Conservation (phyloP, 2,329 filamentous ascomycete species). For the Thielaviopsis populi region DNA sequence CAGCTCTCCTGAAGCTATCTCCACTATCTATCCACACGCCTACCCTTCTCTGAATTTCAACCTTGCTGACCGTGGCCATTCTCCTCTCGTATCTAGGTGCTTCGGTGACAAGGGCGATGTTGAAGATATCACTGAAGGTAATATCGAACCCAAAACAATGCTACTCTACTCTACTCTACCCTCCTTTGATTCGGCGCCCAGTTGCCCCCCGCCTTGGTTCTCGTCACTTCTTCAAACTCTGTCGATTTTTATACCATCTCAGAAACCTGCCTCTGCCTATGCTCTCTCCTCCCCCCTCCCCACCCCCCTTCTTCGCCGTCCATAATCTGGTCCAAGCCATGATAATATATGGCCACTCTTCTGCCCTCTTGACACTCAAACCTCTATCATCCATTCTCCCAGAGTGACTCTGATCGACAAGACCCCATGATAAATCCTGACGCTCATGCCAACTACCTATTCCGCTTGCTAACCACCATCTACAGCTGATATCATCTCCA, state of each 20-base stretch:
- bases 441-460: neutral
- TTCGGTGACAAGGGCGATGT: slow-evolving; percentile 99
- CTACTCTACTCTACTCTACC: neutral
- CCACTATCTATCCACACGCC: neutral
- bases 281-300: too few relatives aligned
- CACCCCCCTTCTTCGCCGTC: neutral
- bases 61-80: slow-evolving; percentile 11
- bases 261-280: neutral
- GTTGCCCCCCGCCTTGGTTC: neutral
- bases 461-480: slow-evolving; percentile 4
- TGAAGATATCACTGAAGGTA: slow-evolving; percentile 95
- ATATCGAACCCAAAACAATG: slow-evolving; percentile 18
- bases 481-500: slow-evolving; percentile 77
- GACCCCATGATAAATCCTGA: neutral
- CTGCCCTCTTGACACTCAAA: neutral
- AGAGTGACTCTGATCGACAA: neutral
- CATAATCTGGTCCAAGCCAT: neutral
- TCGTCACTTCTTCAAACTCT: neutral
- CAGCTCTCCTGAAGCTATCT: neutral
- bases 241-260: neutral
- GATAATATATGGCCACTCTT: neutral
- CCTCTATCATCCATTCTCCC: neutral
- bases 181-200: neutral
- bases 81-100: slow-evolving; percentile 50
- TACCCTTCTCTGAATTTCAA: neutral